Evolutionary conservation across 495 filamentous ascomycete species (phyloP), one percentile per base, ranked within the genome.

Genomic region (Neurospora sp.): DNA sequence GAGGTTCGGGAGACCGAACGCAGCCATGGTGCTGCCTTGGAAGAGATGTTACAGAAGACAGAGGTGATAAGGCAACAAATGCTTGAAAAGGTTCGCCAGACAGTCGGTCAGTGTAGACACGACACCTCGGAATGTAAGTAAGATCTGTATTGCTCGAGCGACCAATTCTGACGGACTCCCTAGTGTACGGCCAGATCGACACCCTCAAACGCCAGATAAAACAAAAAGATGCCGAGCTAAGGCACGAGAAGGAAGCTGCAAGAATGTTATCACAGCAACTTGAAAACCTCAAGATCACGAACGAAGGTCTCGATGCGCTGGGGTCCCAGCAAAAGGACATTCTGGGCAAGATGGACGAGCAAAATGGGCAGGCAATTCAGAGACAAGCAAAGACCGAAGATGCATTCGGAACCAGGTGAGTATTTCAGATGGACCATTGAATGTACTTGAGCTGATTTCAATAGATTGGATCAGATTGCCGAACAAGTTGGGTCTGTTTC

Each of bases 61-160:
- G 81, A 85, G 23, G 40, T 77, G 1, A 72, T 79, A 11, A 78
- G 79, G 46, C 73, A 79, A n/a, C 69, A 79, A 20, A 79, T 84
- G 69, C 73, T 77, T 12, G 69, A 82, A 69, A 81, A 77, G 42
- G 77, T 84, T 20, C 76, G 73, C 8, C 72, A 76, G 16, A 75
- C 77, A 37, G 72, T 79, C 41, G 72, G 75, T 4, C 76, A 82
- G 44, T 74, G 76, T 44, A 77, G 78, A 20, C 40, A 31, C 4
- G 80, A 81, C 59, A 75, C 75, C 16, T 48, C 72, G 35, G 75
- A 79, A 37, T 48, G 83, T 83, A 72, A 79, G 83, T 75, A 20
- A 46, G 16, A 20, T 5, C 2, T 1, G 14, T 31, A 40, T 11
- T 41, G 35, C 48, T 7, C 23, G 12, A 23, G 35, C 41, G 38